These are phyloP conservation scores for Magnolia changhungtana DNA, from an alignment of 164 flowering plant species.

Conservation along the genomic window DNA sequence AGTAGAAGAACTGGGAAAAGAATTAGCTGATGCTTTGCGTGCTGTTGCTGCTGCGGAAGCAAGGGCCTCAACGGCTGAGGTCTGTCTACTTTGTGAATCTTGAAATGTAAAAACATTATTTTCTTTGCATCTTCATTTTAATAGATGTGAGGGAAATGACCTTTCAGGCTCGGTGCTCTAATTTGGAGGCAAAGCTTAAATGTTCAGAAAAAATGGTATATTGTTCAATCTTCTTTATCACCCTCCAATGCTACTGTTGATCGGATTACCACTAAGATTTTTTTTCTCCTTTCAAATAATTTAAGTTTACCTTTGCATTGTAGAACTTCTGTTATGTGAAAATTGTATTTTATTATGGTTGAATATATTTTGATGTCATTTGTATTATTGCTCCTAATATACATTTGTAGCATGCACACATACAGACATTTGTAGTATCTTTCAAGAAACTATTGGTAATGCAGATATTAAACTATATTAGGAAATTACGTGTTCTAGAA, in stretches of 20 bases:
- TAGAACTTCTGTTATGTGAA: background rate
- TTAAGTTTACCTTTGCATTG: background rate
- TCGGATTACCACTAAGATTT: background rate
- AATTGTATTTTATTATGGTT: background rate
- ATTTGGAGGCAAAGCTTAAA: slow-evolving; percentile 59
- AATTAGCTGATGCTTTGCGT: slow-evolving; percentile 56
- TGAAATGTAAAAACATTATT: slow-evolving; percentile 1
- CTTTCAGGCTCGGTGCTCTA: slow-evolving; percentile 59
- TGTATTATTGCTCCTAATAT: no score
- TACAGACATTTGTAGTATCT: no score
- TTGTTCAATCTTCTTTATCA: background rate
- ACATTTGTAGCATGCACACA: no score
- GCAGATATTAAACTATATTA: no score
- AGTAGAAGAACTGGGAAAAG: slow-evolving; percentile 69
- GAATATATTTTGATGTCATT: background rate
- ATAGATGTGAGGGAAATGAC: background rate
- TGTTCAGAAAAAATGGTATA: slow-evolving; percentile 23
- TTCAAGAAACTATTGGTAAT: no score
- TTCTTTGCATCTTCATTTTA: background rate
- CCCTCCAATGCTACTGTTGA: background rate
- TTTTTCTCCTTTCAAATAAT: background rate
- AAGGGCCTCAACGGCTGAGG: slow-evolving; percentile 84
- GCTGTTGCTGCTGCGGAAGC: slow-evolving; percentile 67
- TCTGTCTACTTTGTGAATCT: slow-evolving; percentile 13
- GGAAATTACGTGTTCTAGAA: no score